Evolutionary conservation across 2,329 filamentous ascomycete species (phyloP).

Genomic region (Trichoderma simmonsii): DNA sequence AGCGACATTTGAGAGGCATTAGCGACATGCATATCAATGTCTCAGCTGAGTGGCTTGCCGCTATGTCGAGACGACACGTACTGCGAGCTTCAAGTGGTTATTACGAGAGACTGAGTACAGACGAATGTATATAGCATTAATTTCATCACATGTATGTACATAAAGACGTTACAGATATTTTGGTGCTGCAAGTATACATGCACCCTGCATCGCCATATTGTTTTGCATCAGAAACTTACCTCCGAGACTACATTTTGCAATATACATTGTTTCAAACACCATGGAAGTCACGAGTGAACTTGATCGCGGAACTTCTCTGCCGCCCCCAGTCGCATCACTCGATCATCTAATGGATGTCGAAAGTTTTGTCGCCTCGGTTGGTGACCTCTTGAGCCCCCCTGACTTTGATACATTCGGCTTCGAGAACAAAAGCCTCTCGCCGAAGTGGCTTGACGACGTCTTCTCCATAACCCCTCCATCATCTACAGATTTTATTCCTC

Average conservation of each 20-base stretch:
- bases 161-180: neutral
- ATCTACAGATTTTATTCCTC: neutral
- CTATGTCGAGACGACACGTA: neutral
- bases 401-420: neutral
- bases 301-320: neutral
- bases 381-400: neutral
- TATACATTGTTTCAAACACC: neutral
- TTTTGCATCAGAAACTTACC: neutral
- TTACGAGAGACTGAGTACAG: neutral
- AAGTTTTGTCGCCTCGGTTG: neutral
- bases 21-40: neutral
- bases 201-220: neutral
- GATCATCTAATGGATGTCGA: neutral
- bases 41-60: neutral
- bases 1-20: neutral
- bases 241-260: neutral
- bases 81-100: neutral
- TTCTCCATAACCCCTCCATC: neutral
- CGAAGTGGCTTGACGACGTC: neutral
- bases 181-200: neutral
- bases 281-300: neutral
- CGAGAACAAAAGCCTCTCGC: neutral
- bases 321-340: neutral
- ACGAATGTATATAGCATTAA: neutral
- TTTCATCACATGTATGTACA: neutral